Conservation (phyloP, 495 filamentous ascomycete species). For the Cercophora samala region DNA sequence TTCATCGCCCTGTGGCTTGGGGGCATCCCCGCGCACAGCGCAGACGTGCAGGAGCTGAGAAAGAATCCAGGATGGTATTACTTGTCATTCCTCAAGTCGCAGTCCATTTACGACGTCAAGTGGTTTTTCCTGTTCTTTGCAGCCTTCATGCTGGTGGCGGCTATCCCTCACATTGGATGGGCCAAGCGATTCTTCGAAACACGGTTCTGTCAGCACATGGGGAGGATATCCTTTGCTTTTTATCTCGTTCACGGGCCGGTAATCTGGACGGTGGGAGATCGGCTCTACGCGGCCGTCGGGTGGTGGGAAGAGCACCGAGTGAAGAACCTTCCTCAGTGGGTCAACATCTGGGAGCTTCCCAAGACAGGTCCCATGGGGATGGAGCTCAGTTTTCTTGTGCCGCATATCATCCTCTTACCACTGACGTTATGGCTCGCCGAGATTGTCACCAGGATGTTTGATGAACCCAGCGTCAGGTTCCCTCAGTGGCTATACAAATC, state of each 20-base stretch:
- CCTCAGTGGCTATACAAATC: conserved; percentile 51
- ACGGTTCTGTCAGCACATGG: conserved; percentile 60
- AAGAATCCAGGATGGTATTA: conserved; percentile 45
- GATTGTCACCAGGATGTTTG: conserved; percentile 51
- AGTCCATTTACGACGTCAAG: conserved; percentile 50
- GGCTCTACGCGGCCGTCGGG: conserved; percentile 52
- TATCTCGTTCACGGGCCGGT: conserved; percentile 66
- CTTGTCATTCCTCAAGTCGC: conserved; percentile 47
- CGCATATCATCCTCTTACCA: conserved; percentile 54
- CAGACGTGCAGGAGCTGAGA: conserved; percentile 34
- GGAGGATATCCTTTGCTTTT: conserved; percentile 60
- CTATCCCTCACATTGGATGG: conserved; percentile 43
- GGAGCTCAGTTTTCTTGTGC: conserved; percentile 50
- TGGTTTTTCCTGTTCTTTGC: conserved; percentile 52
- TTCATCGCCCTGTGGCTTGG: conserved; percentile 41
- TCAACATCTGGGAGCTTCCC: conserved; percentile 46
- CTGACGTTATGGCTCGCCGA: conserved; percentile 58
- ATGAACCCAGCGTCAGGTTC: conserved; percentile 55
- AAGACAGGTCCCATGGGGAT: conserved; percentile 52
- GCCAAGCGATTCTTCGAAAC: conserved; percentile 56
- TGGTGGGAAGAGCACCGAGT: conserved; percentile 40
- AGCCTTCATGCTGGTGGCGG: conserved; percentile 52
- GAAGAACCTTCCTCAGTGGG: conserved; percentile 41
- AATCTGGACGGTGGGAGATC: conserved; percentile 42
- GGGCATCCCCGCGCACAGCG: conserved; percentile 44